Percentiles rank a stretch among this genome's conserved stretches.
These are phyloP conservation scores for Saccharomycopsis amapae DNA, from an alignment of 805 yeast species.

Conservation along the genomic window DNA sequence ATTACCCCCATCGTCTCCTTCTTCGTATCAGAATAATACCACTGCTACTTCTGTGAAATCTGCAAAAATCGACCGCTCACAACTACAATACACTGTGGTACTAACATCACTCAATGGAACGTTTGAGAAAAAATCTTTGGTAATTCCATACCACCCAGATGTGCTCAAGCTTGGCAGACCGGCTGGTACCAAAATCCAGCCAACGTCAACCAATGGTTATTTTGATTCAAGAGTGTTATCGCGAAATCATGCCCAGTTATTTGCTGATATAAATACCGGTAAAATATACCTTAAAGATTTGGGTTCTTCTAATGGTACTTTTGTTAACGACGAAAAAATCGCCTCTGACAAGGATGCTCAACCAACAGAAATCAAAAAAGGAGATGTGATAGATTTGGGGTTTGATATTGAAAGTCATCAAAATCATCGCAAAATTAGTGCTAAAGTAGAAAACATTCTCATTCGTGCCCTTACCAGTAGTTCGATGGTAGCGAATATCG, in stretches of 20 bases:
- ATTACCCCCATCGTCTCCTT: background rate
- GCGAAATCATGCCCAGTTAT: slow-evolving; percentile 89
- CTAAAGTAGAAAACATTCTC: slow-evolving; percentile 68
- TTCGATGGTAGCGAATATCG: slow-evolving; percentile 17
- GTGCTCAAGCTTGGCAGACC: slow-evolving; percentile 87
- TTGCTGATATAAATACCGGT: slow-evolving; percentile 58
- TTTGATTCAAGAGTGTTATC: slow-evolving; percentile 91
- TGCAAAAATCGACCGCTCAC: slow-evolving; percentile 18
- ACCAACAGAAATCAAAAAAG: slow-evolving; percentile 61
- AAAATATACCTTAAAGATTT: slow-evolving; percentile 74
- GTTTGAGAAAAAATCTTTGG: slow-evolving; percentile 69
- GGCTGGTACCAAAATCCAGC: slow-evolving; percentile 48
- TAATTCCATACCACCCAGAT: slow-evolving; percentile 76
- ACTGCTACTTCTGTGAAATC: background rate
- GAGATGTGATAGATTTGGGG: slow-evolving; percentile 88
- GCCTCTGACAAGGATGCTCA: slow-evolving; percentile 41
- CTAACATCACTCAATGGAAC: slow-evolving; percentile 74
- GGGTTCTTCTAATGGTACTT: slow-evolving; percentile 92
- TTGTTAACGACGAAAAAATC: slow-evolving; percentile 69
- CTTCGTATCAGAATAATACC: background rate
- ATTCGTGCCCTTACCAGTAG: slow-evolving; percentile 32
- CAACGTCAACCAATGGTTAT: slow-evolving; percentile 73
- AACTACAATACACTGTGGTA: slow-evolving; percentile 50
- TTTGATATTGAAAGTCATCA: slow-evolving; percentile 67
- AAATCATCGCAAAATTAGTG: slow-evolving; percentile 76